A percentile compares a stretch with the other conserved stretches of the same genome.
Evolutionary conservation across 163 green algal species (phyloP).

Genomic region (Chlamydomonas reinhardtii): DNA sequence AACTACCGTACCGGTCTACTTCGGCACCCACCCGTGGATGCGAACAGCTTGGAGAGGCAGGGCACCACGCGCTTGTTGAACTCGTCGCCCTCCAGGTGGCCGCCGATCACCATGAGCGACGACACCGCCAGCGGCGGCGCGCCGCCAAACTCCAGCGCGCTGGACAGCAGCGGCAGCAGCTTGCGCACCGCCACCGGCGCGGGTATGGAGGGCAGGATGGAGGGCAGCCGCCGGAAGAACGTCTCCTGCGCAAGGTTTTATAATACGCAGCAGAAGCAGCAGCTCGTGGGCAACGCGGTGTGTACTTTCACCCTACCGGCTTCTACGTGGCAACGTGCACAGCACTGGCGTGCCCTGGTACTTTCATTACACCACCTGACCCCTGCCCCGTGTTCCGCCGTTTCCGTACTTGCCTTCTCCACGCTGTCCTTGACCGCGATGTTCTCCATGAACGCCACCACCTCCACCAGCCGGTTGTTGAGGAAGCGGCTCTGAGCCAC

Average conservation of each 20-base stretch:
- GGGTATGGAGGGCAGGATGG: constrained; percentile 77
- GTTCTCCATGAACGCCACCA: constrained; percentile 95
- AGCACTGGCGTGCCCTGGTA: too few relatives aligned
- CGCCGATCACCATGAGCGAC: constrained; percentile 70
- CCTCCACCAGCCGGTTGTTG: constrained; percentile 93
- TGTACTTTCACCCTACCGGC: too few relatives aligned
- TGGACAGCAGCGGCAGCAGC: constrained; percentile 90
- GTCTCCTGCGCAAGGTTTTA: constrained; percentile 87
- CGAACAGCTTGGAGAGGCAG: constrained; percentile 91
- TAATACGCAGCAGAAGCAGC: too few relatives aligned
- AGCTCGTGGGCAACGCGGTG: too few relatives aligned
- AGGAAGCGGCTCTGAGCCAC: constrained; percentile 88
- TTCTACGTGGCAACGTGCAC: too few relatives aligned
- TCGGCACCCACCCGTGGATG: constrained; percentile 62
- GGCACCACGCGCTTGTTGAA: constrained; percentile 89
- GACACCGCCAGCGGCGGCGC: constrained; percentile 79
- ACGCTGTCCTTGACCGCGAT: constrained; percentile 79
- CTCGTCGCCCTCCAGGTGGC: constrained; percentile 72
- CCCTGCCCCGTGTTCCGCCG: too few relatives aligned
- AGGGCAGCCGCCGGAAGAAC: constrained; percentile 94
- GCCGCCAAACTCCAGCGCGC: constrained; percentile 93
- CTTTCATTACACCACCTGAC: too few relatives aligned
- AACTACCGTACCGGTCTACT: too few relatives aligned
- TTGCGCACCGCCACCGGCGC: constrained; percentile 86
- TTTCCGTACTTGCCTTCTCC: constrained; percentile 52